Evolutionary conservation across 352 stramenopile species (phyloP), one percentile per base, ranked within the genome.

Genomic region (Globisporangium echinulatum): DNA sequence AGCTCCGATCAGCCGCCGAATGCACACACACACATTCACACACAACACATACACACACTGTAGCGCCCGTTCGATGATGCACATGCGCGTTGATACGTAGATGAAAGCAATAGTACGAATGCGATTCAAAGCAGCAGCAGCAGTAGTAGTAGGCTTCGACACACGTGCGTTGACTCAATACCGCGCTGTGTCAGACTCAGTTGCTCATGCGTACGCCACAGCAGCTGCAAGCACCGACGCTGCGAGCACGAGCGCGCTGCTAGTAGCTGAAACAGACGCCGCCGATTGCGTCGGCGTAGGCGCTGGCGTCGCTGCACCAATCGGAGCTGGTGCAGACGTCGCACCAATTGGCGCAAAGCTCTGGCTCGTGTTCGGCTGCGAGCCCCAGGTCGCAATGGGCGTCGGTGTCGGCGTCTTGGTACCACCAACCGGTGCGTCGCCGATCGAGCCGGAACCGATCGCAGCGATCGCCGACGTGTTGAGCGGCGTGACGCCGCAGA

Each of bases 401-500:
- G 64, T 56, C 7, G 58, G 40, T 50, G 55, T 11, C 15, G 17
- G 25, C 13, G 66, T 49, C 3, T 64, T 64, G 17, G 58, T 54
- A 2, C 40, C 40, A 13, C 40, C 3, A 44, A 14, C 3, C 7
- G 11, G 40, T 3, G 25, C 0, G 6, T 37, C 46, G 38, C 54
- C 71, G 6, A 58, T 56, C 36, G 62, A 52, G 46, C 51, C 63
- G 14, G 58, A 13, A 11, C 17, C 42, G 46, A 67, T 49, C 37
- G 49, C 47, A 14, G 44, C 9, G 36, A 54, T 39, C 60, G n/a
- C 15, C 3, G 69, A 68, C 37, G 62, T 56, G 59, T 76, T 80
- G 13, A 52, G 67, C 11, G 78, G 74, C n/a, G 59, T 71, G 58
- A 79, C 71, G 48, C 69, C 74, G 63, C 77, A 88, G 64, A 68